Conservation (phyloP, 1,139 yeast genomes). For the Meyerozyma guilliermondii region DNA sequence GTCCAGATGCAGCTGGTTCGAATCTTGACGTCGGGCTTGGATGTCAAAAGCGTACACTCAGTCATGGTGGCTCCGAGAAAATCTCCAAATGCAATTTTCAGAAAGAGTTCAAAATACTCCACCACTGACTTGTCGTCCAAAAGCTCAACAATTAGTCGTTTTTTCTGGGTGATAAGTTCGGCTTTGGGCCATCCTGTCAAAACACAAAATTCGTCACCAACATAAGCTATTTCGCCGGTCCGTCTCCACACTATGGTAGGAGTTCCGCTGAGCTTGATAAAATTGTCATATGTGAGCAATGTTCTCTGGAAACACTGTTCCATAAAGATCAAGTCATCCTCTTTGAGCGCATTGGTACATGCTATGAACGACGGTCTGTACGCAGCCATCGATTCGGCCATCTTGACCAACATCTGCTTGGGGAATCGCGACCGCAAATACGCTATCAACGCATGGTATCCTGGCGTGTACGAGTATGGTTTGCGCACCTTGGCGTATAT, state of each 20-base stretch:
- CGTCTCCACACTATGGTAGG: conserved; percentile 96
- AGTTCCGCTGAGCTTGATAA: conserved; percentile 80
- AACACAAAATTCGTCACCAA: conserved; percentile 85
- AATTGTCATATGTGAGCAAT: conserved; percentile 78
- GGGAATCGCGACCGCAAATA: conserved; percentile 71
- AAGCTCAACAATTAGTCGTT: conserved; percentile 76
- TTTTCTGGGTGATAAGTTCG: conserved; percentile 47
- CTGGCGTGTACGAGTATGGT: conserved; percentile 88
- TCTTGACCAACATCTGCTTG: conserved; percentile 64
- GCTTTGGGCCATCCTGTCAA: conserved; percentile 85
- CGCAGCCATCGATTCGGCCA: conserved; percentile 86
- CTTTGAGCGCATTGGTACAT: conserved; percentile 80
- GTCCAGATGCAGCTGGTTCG: conserved; percentile 89
- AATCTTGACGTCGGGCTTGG: conserved; percentile 43
- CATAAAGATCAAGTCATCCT: conserved; percentile 89
- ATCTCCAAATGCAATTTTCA: conserved; percentile 86
- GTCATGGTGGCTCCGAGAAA: conserved; percentile 88
- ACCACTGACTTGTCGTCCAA: conserved; percentile 84
- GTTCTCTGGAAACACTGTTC: conserved; percentile 96
- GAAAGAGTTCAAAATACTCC: conserved; percentile 81
- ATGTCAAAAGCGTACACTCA: conserved; percentile 70
- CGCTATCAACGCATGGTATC: conserved; percentile 75
- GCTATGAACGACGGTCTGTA: conserved; percentile 92
- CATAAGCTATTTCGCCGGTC: conserved; percentile 92
- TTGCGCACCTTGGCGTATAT: conserved; percentile 67